Base-by-base conservation (phyloP, 306 rosid species). In the Notholithocarpus densiflorus region DNA sequence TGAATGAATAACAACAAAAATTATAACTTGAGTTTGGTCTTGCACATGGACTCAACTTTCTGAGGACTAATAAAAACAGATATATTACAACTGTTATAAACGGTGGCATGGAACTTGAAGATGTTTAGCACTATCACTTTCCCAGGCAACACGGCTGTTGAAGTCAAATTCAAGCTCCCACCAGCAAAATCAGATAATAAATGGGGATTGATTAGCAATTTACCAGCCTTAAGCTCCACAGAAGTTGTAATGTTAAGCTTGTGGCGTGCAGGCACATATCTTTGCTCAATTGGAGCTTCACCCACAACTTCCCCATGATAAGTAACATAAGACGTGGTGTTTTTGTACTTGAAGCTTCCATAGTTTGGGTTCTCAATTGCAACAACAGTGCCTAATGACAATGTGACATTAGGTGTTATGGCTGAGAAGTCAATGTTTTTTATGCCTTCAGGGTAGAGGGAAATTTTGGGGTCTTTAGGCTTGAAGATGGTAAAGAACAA, bases 401-500 rank as follows among this genome's bases (percentile, higher is more conserved):
- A 19, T 1, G 90, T 79, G 48, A 80, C 75, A 60, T 82, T 80
- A 55, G 0, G 15, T 4, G 81, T 68, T 72, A 26, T 3, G 27
- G 24, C 74, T 0, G 81, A n/a, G 24, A 45, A 29, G n/a, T 81
- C 19, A 48, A 86, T n/a, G 13, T 80, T 29, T 34, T 85, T 34
- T 34, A 34, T 71, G 0, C 88, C 82, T 4, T 68, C 2, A 0
- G 83, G 82, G 32, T 69, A 64, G 76, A 82, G 4, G 3, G 1
- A 65, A 24, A 89, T 65, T 31, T 19, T 21, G 3, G 92, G 94
- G 29, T 88, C 68, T 19, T 74, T 88, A 4, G 83, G 82, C 75
- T 82, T 85, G 57, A 88, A 86, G 51, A 88, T 24, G 55, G 92
- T 88, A 29, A 88, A 77, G n/a, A 8, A 1, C 71, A 91, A 72